A percentile compares a stretch with the other conserved stretches of the same genome.
Conservation (phyloP, 306 rosid species). For the Prunus davidiana region DNA sequence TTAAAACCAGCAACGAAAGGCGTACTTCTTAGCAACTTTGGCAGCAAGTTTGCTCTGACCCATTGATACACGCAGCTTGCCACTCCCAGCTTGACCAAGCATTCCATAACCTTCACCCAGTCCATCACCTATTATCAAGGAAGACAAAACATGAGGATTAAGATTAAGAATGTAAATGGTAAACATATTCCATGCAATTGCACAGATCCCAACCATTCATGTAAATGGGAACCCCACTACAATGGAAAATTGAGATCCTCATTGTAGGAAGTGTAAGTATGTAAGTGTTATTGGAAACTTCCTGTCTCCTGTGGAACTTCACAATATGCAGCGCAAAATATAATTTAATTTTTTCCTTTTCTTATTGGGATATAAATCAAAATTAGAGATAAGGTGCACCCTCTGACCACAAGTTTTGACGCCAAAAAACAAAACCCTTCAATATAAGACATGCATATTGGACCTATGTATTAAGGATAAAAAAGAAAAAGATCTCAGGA, state of each 20-base stretch:
- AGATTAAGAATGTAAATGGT: background rate
- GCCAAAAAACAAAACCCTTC: background rate
- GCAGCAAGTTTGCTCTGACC: slow-evolving; percentile 90
- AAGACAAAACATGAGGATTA: slow-evolving; percentile 19
- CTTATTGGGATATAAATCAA: background rate
- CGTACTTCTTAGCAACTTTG: slow-evolving; percentile 85
- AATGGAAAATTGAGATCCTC: background rate
- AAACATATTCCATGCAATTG: background rate
- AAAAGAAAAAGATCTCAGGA: too few species aligned
- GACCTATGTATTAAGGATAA: too few species aligned
- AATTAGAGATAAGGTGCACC: background rate
- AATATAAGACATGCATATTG: background rate
- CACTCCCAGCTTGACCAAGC: slow-evolving; percentile 99
- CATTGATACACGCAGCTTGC: slow-evolving; percentile 87
- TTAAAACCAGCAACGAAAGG: slow-evolving; percentile 2
- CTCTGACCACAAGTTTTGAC: background rate
- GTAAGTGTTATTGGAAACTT: background rate
- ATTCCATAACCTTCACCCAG: slow-evolving; percentile 97
- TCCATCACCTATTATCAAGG: slow-evolving; percentile 70
- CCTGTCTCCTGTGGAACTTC: too few species aligned
- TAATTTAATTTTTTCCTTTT: background rate
- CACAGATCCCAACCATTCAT: background rate
- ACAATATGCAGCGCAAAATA: background rate
- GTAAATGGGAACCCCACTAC: background rate
- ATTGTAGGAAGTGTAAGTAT: background rate